Evolutionary conservation across 257 asterid species (phyloP), one percentile per base, ranked within the genome.

Genomic region (Salvia hispanica): DNA sequence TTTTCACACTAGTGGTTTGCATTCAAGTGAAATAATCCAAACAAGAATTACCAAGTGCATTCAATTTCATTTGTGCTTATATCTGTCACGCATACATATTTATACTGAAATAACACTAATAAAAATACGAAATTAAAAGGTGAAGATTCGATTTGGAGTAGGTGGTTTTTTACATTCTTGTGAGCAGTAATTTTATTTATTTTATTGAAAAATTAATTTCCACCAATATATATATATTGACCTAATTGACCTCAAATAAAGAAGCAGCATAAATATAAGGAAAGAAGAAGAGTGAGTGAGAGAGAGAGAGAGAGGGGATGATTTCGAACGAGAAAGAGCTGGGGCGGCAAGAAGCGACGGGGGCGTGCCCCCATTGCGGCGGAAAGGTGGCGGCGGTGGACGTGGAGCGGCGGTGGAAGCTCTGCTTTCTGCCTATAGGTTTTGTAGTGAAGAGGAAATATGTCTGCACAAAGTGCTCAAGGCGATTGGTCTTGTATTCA

Each of bases 381-480:
- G 87, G 87, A 48, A 72, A 69, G 75, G 88, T 82, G 81, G 83
- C 62, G 63, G 82, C 81, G 63, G 76, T 80, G 39, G 88, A 71
- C 43, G 85, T 82, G 10, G 66, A 72, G 79, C 76, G 73, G 34
- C 79, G 76, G 18, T 75, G 79, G 81, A 58, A 69, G 76, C 67
- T 82, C 56, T 79, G 82, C 64, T 82, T 68, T 42, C 3, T 82
- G 21, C 87, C 85, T 7, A 2, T 79, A 37, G 82, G 77, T 25
- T 79, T 64, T 62, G 80, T 79, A 0, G 62, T 82, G 57, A 77
- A 82, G 77, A 67, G 79, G 65, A 79, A 69, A 53, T 79, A 67
- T 62, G 50, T 71, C 21, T 82, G 87, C 78, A 77, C 74, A 0
- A 63, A 68, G 2, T 82, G 87, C 64, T 74, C 79, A 5, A 72